These are phyloP conservation scores for Chrysopogon serrulatus DNA, from an alignment of 176 grass and related monocot species.

Conservation along the genomic window DNA sequence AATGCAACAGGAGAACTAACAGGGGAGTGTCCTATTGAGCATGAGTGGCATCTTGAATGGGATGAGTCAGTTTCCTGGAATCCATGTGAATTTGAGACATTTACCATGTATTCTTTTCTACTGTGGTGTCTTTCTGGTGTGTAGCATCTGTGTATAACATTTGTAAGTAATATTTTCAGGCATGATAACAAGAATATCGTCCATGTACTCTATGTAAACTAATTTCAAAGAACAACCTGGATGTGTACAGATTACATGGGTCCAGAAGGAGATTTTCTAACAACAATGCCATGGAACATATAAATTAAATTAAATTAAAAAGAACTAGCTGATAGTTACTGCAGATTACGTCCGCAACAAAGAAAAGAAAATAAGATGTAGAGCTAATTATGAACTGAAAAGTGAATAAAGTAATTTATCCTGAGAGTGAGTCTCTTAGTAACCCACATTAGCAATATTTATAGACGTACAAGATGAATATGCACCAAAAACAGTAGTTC, in stretches of 20 bases:
- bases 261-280: background rate
- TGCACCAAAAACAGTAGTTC: background rate
- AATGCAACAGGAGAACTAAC: conserved; percentile 43
- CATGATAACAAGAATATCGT: background rate
- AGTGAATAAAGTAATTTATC: background rate
- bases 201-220: background rate
- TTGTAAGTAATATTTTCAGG: conserved; percentile 24
- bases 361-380: background rate
- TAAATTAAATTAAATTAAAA: background rate
- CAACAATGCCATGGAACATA: background rate
- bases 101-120: conserved; percentile 21
- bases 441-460: background rate
- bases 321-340: background rate
- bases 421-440: background rate
- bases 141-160: conserved; percentile 40
- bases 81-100: conserved; percentile 20
- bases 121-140: conserved; percentile 34
- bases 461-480: background rate
- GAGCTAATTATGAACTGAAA: background rate
- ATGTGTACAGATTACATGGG: background rate
- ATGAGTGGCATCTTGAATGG: conserved; percentile 49
- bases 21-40: conserved; percentile 55
- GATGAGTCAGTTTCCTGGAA: conserved; percentile 40
- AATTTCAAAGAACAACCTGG: background rate
- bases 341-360: background rate